phyloP scores from a whole-genome alignment of 768 basidiomycete species.

The Leccinum broughii region DNA sequence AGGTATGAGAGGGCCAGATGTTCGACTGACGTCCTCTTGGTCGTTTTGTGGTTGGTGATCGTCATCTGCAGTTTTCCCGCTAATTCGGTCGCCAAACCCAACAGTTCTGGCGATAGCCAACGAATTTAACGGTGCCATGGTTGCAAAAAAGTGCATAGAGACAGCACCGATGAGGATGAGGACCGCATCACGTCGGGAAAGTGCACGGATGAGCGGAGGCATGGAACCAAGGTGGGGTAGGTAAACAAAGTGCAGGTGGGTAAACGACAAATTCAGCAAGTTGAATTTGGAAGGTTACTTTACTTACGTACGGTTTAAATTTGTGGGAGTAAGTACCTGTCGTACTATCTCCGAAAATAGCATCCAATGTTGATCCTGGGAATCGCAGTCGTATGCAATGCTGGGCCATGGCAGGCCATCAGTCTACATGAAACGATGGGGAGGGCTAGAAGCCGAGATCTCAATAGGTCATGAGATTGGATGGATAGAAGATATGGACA shows the following conservation, averaged over 20 bases:
- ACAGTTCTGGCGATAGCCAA: constrained; percentile 36
- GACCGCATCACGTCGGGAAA: constrained; percentile 58
- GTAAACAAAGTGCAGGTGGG: neutral
- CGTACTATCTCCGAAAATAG: constrained; percentile 7
- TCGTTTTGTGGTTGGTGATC: constrained; percentile 6
- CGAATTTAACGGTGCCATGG: constrained; percentile 36
- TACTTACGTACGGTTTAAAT: neutral
- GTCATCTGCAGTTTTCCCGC: neutral
- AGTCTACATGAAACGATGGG: neutral
- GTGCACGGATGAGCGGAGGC: constrained; percentile 39
- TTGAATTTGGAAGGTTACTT: neutral
- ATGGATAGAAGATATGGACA: neutral
- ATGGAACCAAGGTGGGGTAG: constrained; percentile 20
- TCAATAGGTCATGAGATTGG: neutral
- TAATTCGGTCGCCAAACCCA: constrained; percentile 11
- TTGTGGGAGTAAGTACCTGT: neutral
- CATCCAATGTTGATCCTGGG: neutral
- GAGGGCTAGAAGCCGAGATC: neutral
- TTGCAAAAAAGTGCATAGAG: constrained; percentile 52
- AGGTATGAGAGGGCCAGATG: constrained; percentile 2
- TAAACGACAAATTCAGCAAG: neutral
- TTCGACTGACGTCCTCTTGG: constrained; percentile 5
- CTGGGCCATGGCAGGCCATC: neutral
- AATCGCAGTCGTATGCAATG: neutral
- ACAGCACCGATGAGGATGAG: constrained; percentile 60